phyloP scores from a whole-genome alignment of 2,329 filamentous ascomycete species.

The Fusarium coffeatum region DNA sequence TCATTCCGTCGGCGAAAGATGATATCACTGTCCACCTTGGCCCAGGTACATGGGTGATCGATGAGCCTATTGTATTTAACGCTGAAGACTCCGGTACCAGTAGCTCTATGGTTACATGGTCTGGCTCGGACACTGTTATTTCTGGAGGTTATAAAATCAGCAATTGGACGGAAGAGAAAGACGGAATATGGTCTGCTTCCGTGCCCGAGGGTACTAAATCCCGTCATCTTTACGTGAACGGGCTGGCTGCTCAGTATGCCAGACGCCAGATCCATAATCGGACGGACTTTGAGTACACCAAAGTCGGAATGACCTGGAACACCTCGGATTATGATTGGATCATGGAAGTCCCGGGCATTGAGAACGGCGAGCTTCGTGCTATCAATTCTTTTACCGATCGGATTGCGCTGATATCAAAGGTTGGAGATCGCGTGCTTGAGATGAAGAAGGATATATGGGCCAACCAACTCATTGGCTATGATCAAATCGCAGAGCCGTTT shows the following conservation, averaged over 20 bases:
- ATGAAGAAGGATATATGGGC: slow-evolving; percentile 6
- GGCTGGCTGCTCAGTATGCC: slow-evolving; percentile 1
- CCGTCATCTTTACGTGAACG: slow-evolving; percentile 1
- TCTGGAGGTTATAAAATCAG: neutral
- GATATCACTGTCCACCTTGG: neutral
- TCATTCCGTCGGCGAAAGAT: neutral
- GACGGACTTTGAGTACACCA: neutral
- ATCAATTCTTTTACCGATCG: slow-evolving; percentile 6
- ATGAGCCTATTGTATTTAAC: neutral
- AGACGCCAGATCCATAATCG: neutral
- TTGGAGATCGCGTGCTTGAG: neutral
- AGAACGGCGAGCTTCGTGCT: slow-evolving; percentile 2
- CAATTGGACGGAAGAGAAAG: neutral
- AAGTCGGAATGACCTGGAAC: slow-evolving; percentile 11
- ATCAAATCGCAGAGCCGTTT: slow-evolving; percentile 6
- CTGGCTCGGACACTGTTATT: neutral
- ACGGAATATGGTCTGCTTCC: slow-evolving; percentile 1
- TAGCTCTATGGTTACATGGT: neutral
- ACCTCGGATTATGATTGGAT: slow-evolving; percentile 11
- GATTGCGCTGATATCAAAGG: neutral
- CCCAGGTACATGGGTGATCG: slow-evolving; percentile 1
- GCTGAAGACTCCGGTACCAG: neutral
- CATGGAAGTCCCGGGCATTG: neutral
- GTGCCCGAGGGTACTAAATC: neutral
- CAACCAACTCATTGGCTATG: slow-evolving; percentile 12